Percentiles rank a stretch among this genome's conserved stretches.
Evolutionary conservation across 495 filamentous ascomycete species (phyloP).

Genomic region (Lasiosphaeriaceae sp.): DNA sequence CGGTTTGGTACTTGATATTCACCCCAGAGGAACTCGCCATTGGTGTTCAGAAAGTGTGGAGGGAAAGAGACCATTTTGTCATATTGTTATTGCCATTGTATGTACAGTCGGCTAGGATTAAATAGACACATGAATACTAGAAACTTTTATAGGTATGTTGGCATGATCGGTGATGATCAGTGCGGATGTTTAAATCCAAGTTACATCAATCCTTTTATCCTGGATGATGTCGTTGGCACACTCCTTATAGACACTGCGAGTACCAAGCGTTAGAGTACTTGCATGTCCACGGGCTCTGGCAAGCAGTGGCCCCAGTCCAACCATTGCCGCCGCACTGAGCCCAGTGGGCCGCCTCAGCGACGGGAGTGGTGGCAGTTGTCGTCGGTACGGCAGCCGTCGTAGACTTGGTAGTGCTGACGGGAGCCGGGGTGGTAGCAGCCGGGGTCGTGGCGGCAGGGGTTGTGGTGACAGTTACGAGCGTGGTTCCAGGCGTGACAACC

Average conservation of each 20-base stretch:
- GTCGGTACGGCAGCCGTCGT: constrained; percentile 10
- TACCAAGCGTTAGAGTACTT: constrained; percentile 36
- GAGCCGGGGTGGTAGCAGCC: constrained; percentile 8
- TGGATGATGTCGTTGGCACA: neutral
- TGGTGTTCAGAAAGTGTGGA: too few relatives aligned
- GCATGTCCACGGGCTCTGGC: constrained; percentile 40
- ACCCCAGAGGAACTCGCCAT: too few relatives aligned
- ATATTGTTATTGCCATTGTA: too few relatives aligned
- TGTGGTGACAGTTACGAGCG: neutral
- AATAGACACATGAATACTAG: too few relatives aligned
- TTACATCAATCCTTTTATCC: too few relatives aligned
- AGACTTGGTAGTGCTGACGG: constrained; percentile 16
- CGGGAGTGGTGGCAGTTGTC: constrained; percentile 11
- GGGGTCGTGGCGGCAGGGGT: constrained; percentile 5
- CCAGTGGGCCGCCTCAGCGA: constrained; percentile 24
- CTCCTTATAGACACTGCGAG: constrained; percentile 35
- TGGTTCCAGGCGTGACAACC: constrained; percentile 18
- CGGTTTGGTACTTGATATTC: too few relatives aligned
- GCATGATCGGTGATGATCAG: too few relatives aligned
- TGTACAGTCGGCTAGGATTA: too few relatives aligned
- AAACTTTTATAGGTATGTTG: too few relatives aligned
- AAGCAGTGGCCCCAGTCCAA: constrained; percentile 38
- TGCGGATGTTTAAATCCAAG: too few relatives aligned
- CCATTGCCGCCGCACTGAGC: constrained; percentile 41
- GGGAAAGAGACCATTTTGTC: too few relatives aligned